Evolutionary conservation across 2,329 filamentous ascomycete species (phyloP), one percentile per base, ranked within the genome.

Genomic region (Calycina marina): DNA sequence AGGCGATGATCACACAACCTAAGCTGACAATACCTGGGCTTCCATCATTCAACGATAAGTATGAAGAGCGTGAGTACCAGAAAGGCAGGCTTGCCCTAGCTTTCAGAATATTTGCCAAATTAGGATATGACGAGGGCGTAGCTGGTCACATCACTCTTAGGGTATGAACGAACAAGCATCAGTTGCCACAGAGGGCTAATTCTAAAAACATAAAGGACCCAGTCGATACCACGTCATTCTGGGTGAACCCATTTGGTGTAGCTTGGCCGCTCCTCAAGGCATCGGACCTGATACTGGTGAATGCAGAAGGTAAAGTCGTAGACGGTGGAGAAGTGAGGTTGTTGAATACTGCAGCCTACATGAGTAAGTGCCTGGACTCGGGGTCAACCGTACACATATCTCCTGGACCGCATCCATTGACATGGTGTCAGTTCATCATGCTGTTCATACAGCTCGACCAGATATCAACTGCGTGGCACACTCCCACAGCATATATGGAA

Each of bases 221-320:
- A 1, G 49, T 53, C 15, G 48, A 52, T n/a, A 48, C 51, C 12
- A 45, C 43, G 4, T 42, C 40, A 20, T 53, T 53, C 14, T 53
- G 51, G 51, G 50, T 53, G 4, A 54, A 54, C 20, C 51, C 51
- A 10, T 53, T 54, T 32, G 51, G 50, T 11, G 47, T 54, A 12
- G 48, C 50, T 2, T 54, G 50, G 50, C 49, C 49, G 6, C 36
- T 50, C 2, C 67, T 80, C 26, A 75, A 69, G 35, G 62, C 65
- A 0, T 74, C 69, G 0, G 73, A 81, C 41, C 60, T 82, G n/a
- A 77, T 81, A 33, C 68, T 66, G 11, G 74, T 81, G 2, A 62
- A 76, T 43, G 60, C 70, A 31, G 50, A 63, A 0, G 76, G 76
- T 2, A 56, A 69, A 14, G 63, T 80, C 14, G 65, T 81, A 18